Conservation (phyloP, 257 asterid species). For the Solanum rostratum region DNA sequence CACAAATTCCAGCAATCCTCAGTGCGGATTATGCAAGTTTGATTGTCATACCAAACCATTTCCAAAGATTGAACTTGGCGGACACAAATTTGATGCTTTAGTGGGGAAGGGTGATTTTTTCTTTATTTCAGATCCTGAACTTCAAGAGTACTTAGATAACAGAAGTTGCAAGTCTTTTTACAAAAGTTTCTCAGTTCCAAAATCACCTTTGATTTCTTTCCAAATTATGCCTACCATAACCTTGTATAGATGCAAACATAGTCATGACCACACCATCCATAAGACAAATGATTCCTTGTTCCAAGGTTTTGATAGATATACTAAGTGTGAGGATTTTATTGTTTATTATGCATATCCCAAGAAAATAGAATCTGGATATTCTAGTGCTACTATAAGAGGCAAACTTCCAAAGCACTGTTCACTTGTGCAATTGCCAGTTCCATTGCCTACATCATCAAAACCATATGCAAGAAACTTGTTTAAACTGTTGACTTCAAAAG, state of each 20-base stretch:
- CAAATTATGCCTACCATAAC: neutral
- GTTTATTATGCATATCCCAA: neutral
- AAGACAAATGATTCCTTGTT: neutral
- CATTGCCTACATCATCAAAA: neutral
- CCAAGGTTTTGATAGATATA: neutral
- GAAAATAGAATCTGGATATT: neutral
- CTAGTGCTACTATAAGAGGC: neutral
- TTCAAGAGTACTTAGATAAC: neutral
- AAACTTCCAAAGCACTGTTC: neutral
- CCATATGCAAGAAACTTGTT: neutral
- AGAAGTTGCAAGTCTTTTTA: neutral
- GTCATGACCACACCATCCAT: neutral
- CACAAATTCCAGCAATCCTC: neutral
- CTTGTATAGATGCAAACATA: neutral
- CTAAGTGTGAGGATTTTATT: neutral
- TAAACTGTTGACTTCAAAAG: neutral
- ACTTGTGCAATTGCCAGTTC: constrained; percentile 13
- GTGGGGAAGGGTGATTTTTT: neutral
- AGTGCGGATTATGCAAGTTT: neutral
- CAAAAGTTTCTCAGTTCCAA: neutral
- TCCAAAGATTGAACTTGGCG: neutral
- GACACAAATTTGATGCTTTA: neutral
- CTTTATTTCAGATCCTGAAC: neutral
- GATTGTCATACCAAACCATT: neutral
- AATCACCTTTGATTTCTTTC: neutral